Conservation (phyloP, 2,329 filamentous ascomycete species). For the Paraphaeosphaeria sporulosa region DNA sequence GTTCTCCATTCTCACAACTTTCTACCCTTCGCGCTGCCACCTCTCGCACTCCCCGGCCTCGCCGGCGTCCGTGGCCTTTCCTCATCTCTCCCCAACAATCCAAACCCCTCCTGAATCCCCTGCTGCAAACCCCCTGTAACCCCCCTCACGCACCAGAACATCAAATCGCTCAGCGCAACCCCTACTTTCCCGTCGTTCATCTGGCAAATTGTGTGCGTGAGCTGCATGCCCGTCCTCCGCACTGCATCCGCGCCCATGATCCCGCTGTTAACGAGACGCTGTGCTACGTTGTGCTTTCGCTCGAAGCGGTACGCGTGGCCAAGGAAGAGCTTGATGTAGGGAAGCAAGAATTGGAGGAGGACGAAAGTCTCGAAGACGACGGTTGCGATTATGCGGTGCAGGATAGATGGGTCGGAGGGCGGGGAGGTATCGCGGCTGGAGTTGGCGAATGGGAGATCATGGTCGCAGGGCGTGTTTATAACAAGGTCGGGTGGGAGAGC, state of each 20-base stretch:
- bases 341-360: slow-evolving; percentile 66
- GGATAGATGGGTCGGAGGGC: slow-evolving; percentile 53
- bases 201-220: slow-evolving; percentile 64
- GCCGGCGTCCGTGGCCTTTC: no score
- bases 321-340: slow-evolving; percentile 65
- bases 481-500: slow-evolving; percentile 55
- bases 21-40: slow-evolving; percentile 8
- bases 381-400: slow-evolving; percentile 66
- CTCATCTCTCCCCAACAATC: slow-evolving; percentile 49
- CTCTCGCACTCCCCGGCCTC: slow-evolving; percentile 11
- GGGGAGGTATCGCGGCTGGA: slow-evolving; percentile 13
- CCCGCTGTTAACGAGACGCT: slow-evolving; percentile 62
- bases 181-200: slow-evolving; percentile 73
- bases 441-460: slow-evolving; percentile 26
- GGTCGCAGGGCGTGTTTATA: slow-evolving; percentile 21
- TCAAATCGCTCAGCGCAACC: slow-evolving; percentile 62
- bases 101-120: slow-evolving; percentile 64
- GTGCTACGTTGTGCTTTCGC: slow-evolving; percentile 69
- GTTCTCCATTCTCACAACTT: not conserved
- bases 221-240: slow-evolving; percentile 59
- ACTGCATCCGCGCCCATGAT: slow-evolving; percentile 62
- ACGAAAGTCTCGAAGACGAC: slow-evolving; percentile 67
- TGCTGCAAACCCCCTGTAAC: slow-evolving; percentile 73
- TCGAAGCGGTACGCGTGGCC: slow-evolving; percentile 68
- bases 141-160: slow-evolving; percentile 69